Percentiles rank a stretch among this genome's conserved stretches.
Conservation (phyloP, 805 yeast genomes). For the Candida caryicola region DNA sequence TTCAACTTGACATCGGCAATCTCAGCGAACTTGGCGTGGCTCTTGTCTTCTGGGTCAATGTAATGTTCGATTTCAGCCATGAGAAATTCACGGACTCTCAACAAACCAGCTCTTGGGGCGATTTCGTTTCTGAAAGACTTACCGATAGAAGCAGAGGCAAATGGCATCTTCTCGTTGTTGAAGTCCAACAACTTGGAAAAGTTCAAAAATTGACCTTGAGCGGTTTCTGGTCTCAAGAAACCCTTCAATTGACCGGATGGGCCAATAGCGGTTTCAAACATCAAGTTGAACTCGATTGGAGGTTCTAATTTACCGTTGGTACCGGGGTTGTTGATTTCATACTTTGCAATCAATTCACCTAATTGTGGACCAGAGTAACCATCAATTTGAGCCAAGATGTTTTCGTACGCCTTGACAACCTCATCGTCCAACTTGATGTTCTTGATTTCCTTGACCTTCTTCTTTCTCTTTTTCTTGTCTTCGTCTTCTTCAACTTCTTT, state of each 20-base stretch:
- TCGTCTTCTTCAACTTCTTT: constrained; percentile 56
- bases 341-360: constrained; percentile 81
- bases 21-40: constrained; percentile 75
- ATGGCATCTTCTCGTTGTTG: constrained; percentile 96
- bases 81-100: constrained; percentile 96
- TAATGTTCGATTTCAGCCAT: constrained; percentile 99
- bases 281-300: constrained; percentile 93
- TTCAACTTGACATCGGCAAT: constrained; percentile 69
- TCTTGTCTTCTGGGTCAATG: constrained; percentile 89
- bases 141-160: constrained; percentile 99
- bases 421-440: constrained; percentile 89
- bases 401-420: constrained; percentile 77
- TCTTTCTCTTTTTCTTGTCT: constrained; percentile 67
- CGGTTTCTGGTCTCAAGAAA: constrained; percentile 96
- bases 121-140: constrained; percentile 98
- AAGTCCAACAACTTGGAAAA: constrained; percentile 89
- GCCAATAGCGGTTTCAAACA: constrained; percentile 99
- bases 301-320: constrained; percentile 82
- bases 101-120: constrained; percentile 95
- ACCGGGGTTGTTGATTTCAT: constrained; percentile 86
- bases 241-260: constrained; percentile 97
- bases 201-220: constrained; percentile 98
- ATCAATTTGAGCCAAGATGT: constrained; percentile 87
- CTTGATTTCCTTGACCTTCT: constrained; percentile 90
- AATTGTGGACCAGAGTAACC: constrained; percentile 91